Evolutionary conservation across 305 asterid genomes (phyloP).

Genomic region (Stenogyne calaminthoides): DNA sequence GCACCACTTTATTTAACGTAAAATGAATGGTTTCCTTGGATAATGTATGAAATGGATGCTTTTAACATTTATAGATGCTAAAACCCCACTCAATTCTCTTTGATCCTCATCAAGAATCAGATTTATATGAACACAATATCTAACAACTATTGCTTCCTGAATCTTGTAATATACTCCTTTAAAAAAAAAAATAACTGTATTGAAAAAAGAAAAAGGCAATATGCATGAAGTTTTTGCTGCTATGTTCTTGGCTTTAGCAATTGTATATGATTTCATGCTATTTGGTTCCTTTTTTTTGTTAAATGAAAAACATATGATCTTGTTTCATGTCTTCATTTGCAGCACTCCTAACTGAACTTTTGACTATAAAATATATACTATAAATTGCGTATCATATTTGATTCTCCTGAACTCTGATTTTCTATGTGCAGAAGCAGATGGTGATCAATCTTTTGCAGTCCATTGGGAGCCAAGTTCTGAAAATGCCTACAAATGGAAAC

Average conservation of each 20-base stretch:
- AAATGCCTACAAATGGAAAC: constrained; percentile 76
- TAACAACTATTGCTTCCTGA: constrained; percentile 19
- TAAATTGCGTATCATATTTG: constrained; percentile 23
- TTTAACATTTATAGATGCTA: constrained; percentile 8
- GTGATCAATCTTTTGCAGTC: constrained; percentile 83
- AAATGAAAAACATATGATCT: not conserved
- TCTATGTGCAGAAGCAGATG: constrained; percentile 61
- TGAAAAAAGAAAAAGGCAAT: not conserved
- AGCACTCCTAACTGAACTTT: not conserved
- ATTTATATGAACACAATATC: constrained; percentile 7
- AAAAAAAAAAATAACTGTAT: not conserved
- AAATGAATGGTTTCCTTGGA: constrained; percentile 2
- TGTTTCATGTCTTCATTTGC: not conserved
- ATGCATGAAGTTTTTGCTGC: constrained; percentile 3
- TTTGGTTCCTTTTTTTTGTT: constrained; percentile 9
- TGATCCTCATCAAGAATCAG: constrained; percentile 4
- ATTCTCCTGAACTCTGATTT: constrained; percentile 30
- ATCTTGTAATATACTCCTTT: constrained; percentile 11
- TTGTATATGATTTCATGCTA: not conserved
- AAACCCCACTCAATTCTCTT: constrained; percentile 10
- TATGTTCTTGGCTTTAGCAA: constrained; percentile 4
- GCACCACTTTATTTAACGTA: constrained; percentile 20
- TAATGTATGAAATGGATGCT: not conserved
- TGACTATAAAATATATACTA: not conserved
- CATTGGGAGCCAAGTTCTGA: constrained; percentile 99